Evolutionary conservation across 345 rosid genomes (phyloP).

Genomic region (Clarkia xantiana): DNA sequence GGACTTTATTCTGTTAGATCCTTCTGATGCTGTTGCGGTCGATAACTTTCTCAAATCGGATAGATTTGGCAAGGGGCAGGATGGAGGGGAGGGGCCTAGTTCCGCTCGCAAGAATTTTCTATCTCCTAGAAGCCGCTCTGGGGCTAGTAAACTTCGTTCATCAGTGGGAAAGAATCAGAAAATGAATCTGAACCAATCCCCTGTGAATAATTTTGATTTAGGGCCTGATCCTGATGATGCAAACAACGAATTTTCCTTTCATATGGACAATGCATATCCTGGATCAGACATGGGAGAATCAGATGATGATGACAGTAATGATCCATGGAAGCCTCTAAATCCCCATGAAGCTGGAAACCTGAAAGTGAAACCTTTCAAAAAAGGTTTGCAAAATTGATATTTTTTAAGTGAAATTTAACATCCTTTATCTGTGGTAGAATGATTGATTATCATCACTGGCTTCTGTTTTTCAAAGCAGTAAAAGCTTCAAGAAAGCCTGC

Average conservation of each 20-base stretch:
- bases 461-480: slow-evolving; percentile 32
- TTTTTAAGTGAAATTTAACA: slow-evolving; percentile 7
- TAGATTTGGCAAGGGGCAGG: slow-evolving; percentile 28
- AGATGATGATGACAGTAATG: slow-evolving; percentile 47
- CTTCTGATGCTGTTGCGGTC: slow-evolving; percentile 53
- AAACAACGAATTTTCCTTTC: slow-evolving; percentile 27
- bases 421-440: background rate
- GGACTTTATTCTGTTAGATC: slow-evolving; percentile 77
- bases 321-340: slow-evolving; percentile 91
- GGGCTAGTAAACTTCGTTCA: slow-evolving; percentile 48
- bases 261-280: slow-evolving; percentile 36
- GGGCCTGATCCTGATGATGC: slow-evolving; percentile 20
- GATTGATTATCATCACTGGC: slow-evolving; percentile 3
- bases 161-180: slow-evolving; percentile 40
- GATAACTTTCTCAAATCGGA: slow-evolving; percentile 35
- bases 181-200: slow-evolving; percentile 26
- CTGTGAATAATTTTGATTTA: slow-evolving; percentile 25
- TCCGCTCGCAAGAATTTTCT: slow-evolving; percentile 37
- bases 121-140: slow-evolving; percentile 46
- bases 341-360: slow-evolving; percentile 88
- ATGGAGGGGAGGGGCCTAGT: slow-evolving; percentile 25
- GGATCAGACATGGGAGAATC: slow-evolving; percentile 40
- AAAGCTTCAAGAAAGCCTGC: slow-evolving; percentile 39
- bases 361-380: slow-evolving; percentile 72
- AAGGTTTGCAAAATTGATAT: slow-evolving; percentile 31